Evolutionary conservation across 2,329 filamentous ascomycete genomes (phyloP), one percentile per base, ranked within the genome.

Genomic region (Aureobasidium namibiae): DNA sequence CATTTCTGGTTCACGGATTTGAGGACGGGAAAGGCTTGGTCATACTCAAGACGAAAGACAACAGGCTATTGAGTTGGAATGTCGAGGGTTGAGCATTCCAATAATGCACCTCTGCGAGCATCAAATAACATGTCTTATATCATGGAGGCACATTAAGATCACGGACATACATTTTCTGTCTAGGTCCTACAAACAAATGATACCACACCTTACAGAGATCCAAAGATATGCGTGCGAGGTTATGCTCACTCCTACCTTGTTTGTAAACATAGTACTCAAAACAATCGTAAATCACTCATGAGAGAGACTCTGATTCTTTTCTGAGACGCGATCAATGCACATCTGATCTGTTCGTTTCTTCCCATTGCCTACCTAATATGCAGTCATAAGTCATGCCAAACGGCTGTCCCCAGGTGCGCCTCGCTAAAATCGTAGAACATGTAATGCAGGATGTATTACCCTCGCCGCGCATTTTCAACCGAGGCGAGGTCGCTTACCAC

Each of bases 211-310:
- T n/a, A n/a, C n/a, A n/a, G n/a, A n/a, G n/a, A n/a, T n/a, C n/a
- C n/a, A n/a, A n/a, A n/a, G n/a, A n/a, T n/a, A n/a, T n/a, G n/a
- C n/a, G n/a, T n/a, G n/a, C n/a, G n/a, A n/a, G n/a, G n/a, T n/a
- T n/a, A n/a, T n/a, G n/a, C n/a, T n/a, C n/a, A n/a, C n/a, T 34
- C 60, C 64, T 56, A 50, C 54, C 41, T 38, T 48, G 54, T 48
- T 42, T 6, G 29, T 46, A 42, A 64, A 65, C 50, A 67, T 67
- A 56, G 26, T 67, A 31, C 67, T 67, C 6, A 69, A 71, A 24
- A 63, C 65, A 14, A 56, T 61, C 80, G 26, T 83, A 87, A 68
- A 87, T 84, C 0, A 89, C 90, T 62, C 79, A 87, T 60, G 87
- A 89, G 68, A 85, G 87, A 56, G 86, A 88, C 68, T 78, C 75